Evolutionary conservation across 2,329 filamentous ascomycete genomes (phyloP), one percentile per base, ranked within the genome.

Genomic region (Pyricularia pennisetigena): DNA sequence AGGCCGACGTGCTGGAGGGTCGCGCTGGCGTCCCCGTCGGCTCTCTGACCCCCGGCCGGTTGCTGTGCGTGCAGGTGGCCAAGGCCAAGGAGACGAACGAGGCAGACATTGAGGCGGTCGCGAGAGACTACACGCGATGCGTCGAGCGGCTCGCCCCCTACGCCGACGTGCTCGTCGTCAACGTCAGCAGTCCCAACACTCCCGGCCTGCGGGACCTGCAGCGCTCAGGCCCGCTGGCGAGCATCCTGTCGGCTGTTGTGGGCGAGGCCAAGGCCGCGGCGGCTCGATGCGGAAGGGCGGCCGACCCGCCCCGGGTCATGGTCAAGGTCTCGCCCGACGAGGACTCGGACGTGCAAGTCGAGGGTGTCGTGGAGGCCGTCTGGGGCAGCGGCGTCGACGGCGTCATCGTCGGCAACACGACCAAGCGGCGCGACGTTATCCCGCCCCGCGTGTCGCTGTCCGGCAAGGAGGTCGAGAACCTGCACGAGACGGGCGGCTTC

Each of bases 271-370:
- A 86, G 72, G 82, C 82, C 70, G 85, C 90, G 10, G 83, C 90
- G 32, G 62, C 24, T 8, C 24, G 29, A 57, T 63, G 57, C 66
- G 66, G 57, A 2, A 82, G 82, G 70, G 85, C 90, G 14, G 83
- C 90, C 30, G 86, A 84, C 0, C 91, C 90, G 74, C 92, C 92
- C 0, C 88, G 83, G 69, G 92, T 99, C 69, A 97, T 99, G 92
- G 95, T 99, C 74, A 99, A 99, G 82, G 94, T 99, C 24, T 97
- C 92, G 69, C 95, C 95, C 0, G 95, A 99, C 73, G 95, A 98
- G 79, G 93, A 97, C 76, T 88, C 90, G 24, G 88, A 93, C 67
- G 82, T 88, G 68, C 93, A 99, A 76, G 87, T 99, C 70, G 85
- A 89, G 61, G 95, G 94, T 9, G 97, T 99, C 68, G 94, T 93